These are phyloP conservation scores for Phytophthora agathidicida DNA, from an alignment of 352 stramenopile genomes.

Conservation along the genomic window DNA sequence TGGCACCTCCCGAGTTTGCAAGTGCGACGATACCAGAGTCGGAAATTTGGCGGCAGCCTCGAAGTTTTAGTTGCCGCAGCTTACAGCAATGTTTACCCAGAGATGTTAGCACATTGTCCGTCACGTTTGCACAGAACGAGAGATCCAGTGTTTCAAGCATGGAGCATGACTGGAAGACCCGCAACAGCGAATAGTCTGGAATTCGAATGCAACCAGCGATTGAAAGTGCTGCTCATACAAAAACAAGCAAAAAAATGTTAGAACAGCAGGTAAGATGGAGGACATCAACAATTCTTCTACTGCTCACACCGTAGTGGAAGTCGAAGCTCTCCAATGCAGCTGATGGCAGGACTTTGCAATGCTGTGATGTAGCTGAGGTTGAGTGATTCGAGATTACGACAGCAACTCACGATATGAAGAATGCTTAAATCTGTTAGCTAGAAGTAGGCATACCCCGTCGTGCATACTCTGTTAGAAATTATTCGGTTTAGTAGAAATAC, in stretches of 20 bases:
- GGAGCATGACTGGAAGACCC: slow-evolving; percentile 77
- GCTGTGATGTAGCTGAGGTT: slow-evolving; percentile 59
- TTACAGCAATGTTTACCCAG: slow-evolving; percentile 67
- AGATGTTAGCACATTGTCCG: slow-evolving; percentile 79
- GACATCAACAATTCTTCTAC: neutral
- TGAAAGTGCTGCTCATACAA: slow-evolving; percentile 44
- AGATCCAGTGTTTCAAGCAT: slow-evolving; percentile 75
- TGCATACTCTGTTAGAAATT: neutral
- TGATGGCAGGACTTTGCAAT: slow-evolving; percentile 56
- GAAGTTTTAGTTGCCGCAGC: slow-evolving; percentile 72
- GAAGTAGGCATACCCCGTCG: neutral
- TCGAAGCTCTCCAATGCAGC: slow-evolving; percentile 59
- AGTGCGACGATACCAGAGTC: slow-evolving; percentile 88
- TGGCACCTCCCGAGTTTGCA: slow-evolving; percentile 57
- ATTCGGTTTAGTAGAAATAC: neutral
- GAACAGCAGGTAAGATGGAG: neutral
- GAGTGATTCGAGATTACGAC: slow-evolving; percentile 55
- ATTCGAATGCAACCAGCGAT: slow-evolving; percentile 82
- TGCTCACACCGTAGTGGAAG: slow-evolving; percentile 58
- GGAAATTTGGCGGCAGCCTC: slow-evolving; percentile 87
- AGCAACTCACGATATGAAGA: slow-evolving; percentile 55
- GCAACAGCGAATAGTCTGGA: slow-evolving; percentile 79
- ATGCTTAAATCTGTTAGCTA: slow-evolving; percentile 70
- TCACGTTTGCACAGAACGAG: slow-evolving; percentile 79
- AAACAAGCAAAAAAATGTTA: neutral